These are phyloP conservation scores for Cladorrhinum sp. DNA, from an alignment of 2,329 filamentous ascomycete species.

Conservation along the genomic window DNA sequence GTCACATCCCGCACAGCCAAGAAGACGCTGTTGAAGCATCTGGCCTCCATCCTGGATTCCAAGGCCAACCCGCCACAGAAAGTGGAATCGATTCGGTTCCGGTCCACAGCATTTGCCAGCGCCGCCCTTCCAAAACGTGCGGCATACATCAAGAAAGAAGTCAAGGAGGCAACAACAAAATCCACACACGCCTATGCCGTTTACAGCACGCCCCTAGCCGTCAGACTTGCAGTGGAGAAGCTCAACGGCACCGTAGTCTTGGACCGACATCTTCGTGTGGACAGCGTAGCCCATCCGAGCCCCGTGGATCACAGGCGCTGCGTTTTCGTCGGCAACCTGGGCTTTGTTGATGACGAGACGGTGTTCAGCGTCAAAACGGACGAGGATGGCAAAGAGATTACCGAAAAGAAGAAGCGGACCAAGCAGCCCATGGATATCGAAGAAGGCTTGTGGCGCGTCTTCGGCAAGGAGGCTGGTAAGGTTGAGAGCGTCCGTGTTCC, in stretches of 20 bases:
- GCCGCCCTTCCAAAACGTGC: slow-evolving; percentile 82
- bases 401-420: slow-evolving; percentile 59
- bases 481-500: slow-evolving; percentile 94
- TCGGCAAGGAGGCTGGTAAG: slow-evolving; percentile 67
- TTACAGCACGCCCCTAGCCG: slow-evolving; percentile 72
- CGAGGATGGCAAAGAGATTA: slow-evolving; percentile 63
- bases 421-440: slow-evolving; percentile 81
- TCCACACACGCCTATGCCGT: slow-evolving; percentile 94
- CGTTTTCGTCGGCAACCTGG: slow-evolving; percentile 93
- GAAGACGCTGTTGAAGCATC: slow-evolving; percentile 72
- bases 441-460: slow-evolving; percentile 86
- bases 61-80: slow-evolving; percentile 59
- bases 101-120: slow-evolving; percentile 81
- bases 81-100: slow-evolving; percentile 88
- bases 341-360: slow-evolving; percentile 91
- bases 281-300: slow-evolving; percentile 84
- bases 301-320: slow-evolving; percentile 82
- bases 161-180: slow-evolving; percentile 88
- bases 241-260: slow-evolving; percentile 85
- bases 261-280: slow-evolving; percentile 83
- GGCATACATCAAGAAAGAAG: slow-evolving; percentile 84
- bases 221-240: slow-evolving; percentile 68
- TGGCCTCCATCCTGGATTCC: slow-evolving; percentile 67
- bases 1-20: slow-evolving; percentile 79
- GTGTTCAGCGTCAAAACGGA: slow-evolving; percentile 62